phyloP scores from a whole-genome alignment of 345 rosid genomes.

The Dipteronia sinensis region DNA sequence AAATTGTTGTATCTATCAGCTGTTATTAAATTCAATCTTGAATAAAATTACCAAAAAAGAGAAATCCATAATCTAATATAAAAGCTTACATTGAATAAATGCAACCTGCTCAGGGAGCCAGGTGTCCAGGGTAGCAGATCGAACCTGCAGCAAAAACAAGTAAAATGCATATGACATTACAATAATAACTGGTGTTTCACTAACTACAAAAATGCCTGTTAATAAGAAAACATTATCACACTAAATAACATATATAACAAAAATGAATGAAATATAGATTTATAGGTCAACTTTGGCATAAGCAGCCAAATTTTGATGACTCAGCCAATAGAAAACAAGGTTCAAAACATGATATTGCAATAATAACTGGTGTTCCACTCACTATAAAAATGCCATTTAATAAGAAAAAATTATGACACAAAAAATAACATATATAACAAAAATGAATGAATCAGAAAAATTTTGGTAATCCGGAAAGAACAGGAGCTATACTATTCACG shows the following conservation, averaged over 20 bases:
- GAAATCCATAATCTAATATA: constrained; percentile 3
- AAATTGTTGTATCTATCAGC: no score
- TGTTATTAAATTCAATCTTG: constrained; percentile 17
- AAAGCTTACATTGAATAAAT: constrained; percentile 74
- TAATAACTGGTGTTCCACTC: no score
- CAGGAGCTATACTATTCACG: not conserved
- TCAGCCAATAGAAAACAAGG: not conserved
- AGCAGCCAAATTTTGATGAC: not conserved
- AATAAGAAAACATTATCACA: not conserved
- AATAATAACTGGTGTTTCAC: not conserved
- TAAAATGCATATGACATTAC: not conserved
- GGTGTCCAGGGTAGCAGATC: constrained; percentile 97
- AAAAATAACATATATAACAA: no score
- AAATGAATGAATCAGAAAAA: not conserved
- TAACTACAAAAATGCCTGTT: not conserved
- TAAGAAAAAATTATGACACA: no score
- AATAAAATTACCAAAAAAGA: constrained; percentile 14
- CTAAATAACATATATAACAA: not conserved
- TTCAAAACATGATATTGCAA: not conserved
- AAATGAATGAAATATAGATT: not conserved
- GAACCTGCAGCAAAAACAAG: constrained; percentile 55
- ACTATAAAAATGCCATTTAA: no score
- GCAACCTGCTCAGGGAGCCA: constrained; percentile 99
- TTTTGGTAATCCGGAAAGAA: not conserved
- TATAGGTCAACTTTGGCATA: not conserved